These are phyloP conservation scores for Magnolia officinalis DNA, from an alignment of 164 flowering plant genomes.

Conservation along the genomic window DNA sequence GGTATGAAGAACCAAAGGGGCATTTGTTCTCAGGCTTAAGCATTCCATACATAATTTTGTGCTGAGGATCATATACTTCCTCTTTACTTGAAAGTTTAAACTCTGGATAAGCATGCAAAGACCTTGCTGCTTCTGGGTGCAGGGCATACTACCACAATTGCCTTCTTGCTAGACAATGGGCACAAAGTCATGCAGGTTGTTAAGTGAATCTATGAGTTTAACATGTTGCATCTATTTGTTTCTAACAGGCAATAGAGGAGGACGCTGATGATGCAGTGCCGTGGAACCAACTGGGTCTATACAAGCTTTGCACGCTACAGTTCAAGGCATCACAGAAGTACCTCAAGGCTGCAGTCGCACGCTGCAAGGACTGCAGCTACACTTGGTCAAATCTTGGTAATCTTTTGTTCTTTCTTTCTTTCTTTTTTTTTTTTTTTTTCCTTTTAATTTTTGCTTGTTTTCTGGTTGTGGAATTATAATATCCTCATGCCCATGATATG, in stretches of 20 bases:
- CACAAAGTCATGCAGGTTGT: background rate
- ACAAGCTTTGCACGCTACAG: slow-evolving; percentile 69
- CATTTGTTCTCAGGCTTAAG: too few species aligned
- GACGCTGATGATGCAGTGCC: slow-evolving; percentile 77
- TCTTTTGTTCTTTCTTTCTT: background rate
- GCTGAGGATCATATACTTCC: background rate
- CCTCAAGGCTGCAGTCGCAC: slow-evolving; percentile 75
- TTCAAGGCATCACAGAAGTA: slow-evolving; percentile 76
- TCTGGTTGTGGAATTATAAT: too few species aligned
- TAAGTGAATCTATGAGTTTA: background rate
- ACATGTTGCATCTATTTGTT: background rate
- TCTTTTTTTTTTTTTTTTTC: background rate
- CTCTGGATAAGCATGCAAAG: background rate
- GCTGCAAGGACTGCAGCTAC: slow-evolving; percentile 55
- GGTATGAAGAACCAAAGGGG: too few species aligned
- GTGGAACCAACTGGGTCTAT: slow-evolving; percentile 96
- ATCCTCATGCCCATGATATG: too few species aligned
- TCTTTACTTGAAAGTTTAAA: background rate
- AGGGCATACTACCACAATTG: background rate
- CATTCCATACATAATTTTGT: background rate
- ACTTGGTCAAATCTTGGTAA: slow-evolving; percentile 95
- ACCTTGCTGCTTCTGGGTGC: background rate
- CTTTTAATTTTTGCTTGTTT: background rate
- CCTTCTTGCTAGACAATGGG: background rate
- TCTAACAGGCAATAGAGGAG: slow-evolving; percentile 73